These are phyloP conservation scores for Dactylellina cionopaga DNA, from an alignment of 2,329 filamentous ascomycete species.

Conservation along the genomic window DNA sequence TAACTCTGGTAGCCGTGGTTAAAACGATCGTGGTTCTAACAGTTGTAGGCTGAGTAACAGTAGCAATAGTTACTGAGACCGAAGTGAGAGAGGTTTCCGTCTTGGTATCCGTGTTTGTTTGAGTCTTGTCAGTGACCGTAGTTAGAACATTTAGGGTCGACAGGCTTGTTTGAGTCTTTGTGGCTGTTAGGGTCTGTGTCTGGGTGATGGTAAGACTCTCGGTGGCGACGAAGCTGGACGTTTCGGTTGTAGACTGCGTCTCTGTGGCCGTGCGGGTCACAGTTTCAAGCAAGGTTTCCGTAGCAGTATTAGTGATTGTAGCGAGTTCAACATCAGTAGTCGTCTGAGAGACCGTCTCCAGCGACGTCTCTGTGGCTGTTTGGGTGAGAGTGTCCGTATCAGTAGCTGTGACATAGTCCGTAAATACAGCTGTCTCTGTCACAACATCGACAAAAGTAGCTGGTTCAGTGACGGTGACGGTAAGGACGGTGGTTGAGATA, in stretches of 20 bases:
- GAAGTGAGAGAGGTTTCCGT: background rate
- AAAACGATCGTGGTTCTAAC: constrained; percentile 19
- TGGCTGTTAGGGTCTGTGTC: constrained; percentile 2
- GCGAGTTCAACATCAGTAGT: background rate
- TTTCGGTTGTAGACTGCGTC: background rate
- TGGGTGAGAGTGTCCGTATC: background rate
- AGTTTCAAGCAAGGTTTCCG: constrained; percentile 2
- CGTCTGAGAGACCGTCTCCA: constrained; percentile 1
- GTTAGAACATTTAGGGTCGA: background rate
- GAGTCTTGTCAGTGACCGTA: constrained; percentile 19
- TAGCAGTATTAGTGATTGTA: constrained; percentile 13
- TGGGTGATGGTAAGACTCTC: constrained; percentile 12
- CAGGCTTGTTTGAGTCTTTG: constrained; percentile 1
- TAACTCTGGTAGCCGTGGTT: background rate
- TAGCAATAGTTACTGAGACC: background rate
- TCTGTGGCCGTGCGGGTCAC: constrained; percentile 8
- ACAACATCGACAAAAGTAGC: background rate
- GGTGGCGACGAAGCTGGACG: constrained; percentile 2
- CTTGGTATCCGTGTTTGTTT: constrained; percentile 12
- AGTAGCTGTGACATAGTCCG: constrained; percentile 5
- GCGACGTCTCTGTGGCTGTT: background rate
- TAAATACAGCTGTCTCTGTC: constrained; percentile 1
- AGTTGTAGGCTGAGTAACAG: constrained; percentile 7
- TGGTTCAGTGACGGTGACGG: constrained; percentile 1
- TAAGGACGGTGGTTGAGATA: constrained; percentile 3